phyloP scores from a whole-genome alignment of 495 filamentous ascomycete genomes.

The Hypomontagnella monticulosa region DNA sequence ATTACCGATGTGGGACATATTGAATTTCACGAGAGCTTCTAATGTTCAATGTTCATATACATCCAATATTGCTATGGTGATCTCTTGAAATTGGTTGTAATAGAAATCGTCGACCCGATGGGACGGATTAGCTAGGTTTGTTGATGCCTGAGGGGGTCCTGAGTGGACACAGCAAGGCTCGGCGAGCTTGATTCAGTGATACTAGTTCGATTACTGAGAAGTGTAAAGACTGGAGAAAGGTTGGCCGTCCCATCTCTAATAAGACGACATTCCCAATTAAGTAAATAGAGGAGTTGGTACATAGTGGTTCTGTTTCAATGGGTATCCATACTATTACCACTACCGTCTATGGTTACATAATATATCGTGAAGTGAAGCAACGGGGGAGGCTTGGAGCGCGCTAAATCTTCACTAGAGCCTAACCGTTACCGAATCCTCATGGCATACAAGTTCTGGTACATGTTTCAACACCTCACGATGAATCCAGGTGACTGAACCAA shows the following conservation, averaged over 20 bases:
- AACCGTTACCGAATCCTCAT: not conserved
- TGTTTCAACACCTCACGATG: not conserved
- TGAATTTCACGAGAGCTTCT: not conserved
- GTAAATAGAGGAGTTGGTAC: not conserved
- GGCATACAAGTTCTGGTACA: too few species aligned
- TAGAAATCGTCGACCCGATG: constrained; percentile 15
- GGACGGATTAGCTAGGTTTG: constrained; percentile 14
- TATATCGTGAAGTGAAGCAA: too few species aligned
- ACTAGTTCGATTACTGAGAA: constrained; percentile 1
- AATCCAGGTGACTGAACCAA: constrained; percentile 1
- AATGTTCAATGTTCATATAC: not conserved
- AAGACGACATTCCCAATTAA: constrained; percentile 1
- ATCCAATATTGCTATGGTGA: not conserved
- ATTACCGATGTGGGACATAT: too few species aligned
- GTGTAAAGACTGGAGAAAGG: constrained; percentile 19
- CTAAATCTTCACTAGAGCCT: not conserved
- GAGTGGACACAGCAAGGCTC: constrained; percentile 8
- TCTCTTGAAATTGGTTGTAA: constrained; percentile 3
- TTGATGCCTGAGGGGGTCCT: not conserved
- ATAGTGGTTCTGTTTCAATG: too few species aligned
- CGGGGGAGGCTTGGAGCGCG: too few species aligned
- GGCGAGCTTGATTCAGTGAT: constrained; percentile 11
- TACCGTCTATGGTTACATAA: too few species aligned
- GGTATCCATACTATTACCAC: too few species aligned
- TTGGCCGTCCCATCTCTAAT: not conserved